Conservation (phyloP, 2,329 filamentous ascomycete species). For the Fusarium bulbicola region DNA sequence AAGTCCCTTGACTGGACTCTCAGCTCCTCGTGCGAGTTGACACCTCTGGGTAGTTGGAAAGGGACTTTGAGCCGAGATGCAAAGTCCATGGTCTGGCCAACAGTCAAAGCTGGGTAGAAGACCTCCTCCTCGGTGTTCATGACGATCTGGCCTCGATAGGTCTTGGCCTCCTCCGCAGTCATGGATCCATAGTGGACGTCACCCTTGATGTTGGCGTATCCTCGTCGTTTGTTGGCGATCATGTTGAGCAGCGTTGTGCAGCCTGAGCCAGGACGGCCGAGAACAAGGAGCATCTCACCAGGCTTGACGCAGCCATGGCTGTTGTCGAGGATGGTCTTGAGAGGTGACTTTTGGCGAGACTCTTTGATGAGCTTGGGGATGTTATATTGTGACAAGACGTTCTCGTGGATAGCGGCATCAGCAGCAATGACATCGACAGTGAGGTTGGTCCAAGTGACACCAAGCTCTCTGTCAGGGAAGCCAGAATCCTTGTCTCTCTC, state of each 20-base stretch:
- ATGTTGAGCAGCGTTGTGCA: constrained; percentile 78
- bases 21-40: constrained; percentile 54
- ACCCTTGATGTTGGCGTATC: constrained; percentile 66
- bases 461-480: constrained; percentile 61
- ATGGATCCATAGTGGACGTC: constrained; percentile 65
- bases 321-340: constrained; percentile 72
- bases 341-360: constrained; percentile 62
- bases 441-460: constrained; percentile 71
- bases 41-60: constrained; percentile 55
- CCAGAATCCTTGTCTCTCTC: constrained; percentile 56
- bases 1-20: constrained; percentile 61
- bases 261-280: constrained; percentile 74
- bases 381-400: constrained; percentile 68
- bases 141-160: constrained; percentile 67
- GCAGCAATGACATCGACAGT: constrained; percentile 69
- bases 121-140: constrained; percentile 77
- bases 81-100: constrained; percentile 76
- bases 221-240: constrained; percentile 69
- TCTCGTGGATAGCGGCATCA: constrained; percentile 72
- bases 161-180: constrained; percentile 58
- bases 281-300: constrained; percentile 76
- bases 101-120: constrained; percentile 74
- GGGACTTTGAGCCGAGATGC: constrained; percentile 70
- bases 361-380: constrained; percentile 63
- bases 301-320: constrained; percentile 75